phyloP scores from a whole-genome alignment of 345 rosid species.

The Salix brachista region DNA sequence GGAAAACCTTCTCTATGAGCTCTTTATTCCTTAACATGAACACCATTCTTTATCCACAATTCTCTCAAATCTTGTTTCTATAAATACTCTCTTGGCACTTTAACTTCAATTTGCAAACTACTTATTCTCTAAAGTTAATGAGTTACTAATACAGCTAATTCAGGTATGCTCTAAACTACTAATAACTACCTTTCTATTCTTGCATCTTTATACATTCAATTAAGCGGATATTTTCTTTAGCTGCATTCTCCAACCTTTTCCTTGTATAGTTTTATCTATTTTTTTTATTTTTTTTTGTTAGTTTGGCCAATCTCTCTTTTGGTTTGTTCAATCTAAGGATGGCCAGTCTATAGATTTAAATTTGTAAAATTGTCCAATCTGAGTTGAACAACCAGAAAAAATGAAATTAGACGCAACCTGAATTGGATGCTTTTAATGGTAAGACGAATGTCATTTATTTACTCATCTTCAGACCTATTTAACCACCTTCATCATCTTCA shows the following conservation, averaged over 20 bases:
- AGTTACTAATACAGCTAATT: background rate
- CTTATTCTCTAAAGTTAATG: constrained; percentile 1
- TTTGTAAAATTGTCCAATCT: background rate
- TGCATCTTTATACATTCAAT: background rate
- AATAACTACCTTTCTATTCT: background rate
- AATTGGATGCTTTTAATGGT: background rate
- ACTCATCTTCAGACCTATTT: background rate
- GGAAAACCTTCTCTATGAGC: background rate
- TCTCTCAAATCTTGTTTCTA: background rate
- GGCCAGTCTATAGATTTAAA: background rate
- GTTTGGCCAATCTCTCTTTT: background rate
- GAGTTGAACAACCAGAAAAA: background rate
- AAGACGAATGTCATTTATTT: background rate
- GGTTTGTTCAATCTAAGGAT: background rate
- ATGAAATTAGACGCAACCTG: background rate
- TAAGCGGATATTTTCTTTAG: constrained; percentile 5
- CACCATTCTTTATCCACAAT: background rate
- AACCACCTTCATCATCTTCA: background rate
- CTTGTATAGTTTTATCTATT: background rate
- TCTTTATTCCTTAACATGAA: background rate
- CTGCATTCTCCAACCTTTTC: background rate
- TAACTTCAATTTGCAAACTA: background rate
- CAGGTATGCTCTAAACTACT: background rate
- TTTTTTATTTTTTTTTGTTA: background rate
- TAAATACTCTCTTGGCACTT: background rate